A percentile compares a stretch with the other conserved stretches of the same genome.
phyloP scores from a whole-genome alignment of 225 moss, liverwort and hornwort genomes.

The Bryum argenteum region DNA sequence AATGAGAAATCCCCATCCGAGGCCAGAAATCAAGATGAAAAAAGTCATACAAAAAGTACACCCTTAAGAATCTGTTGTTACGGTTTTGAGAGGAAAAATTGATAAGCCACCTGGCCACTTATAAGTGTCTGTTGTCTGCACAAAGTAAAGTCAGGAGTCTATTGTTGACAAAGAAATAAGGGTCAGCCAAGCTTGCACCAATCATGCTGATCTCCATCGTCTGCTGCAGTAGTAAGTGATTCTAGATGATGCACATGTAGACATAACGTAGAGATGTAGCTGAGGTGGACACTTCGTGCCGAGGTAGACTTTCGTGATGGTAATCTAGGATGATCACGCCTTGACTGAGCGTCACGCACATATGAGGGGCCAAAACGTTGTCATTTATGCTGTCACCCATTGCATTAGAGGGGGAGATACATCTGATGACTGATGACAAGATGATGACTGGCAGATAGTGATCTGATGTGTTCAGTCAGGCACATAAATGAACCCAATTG shows the following conservation, averaged over 20 bases:
- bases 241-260: constrained; percentile 63
- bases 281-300: constrained; percentile 54
- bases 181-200: constrained; percentile 95
- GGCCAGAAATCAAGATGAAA: constrained; percentile 32
- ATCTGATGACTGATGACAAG: constrained; percentile 93
- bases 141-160: constrained; percentile 87
- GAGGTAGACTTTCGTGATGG: constrained; percentile 72
- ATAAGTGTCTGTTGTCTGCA: constrained; percentile 88
- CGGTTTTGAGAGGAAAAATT: constrained; percentile 54
- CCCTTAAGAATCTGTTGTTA: constrained; percentile 64
- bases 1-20: constrained; percentile 39
- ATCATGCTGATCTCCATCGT: constrained; percentile 82
- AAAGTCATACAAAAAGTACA: constrained; percentile 40
- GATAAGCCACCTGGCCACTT: constrained; percentile 97
- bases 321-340: constrained; percentile 77
- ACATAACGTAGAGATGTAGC: constrained; percentile 51
- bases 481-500: constrained; percentile 77
- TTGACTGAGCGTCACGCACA: constrained; percentile 46
- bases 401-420: constrained; percentile 63
- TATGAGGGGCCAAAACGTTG: constrained; percentile 65
- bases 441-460: constrained; percentile 86
- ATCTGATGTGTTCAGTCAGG: constrained; percentile 84
- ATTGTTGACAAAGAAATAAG: constrained; percentile 86
- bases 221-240: constrained; percentile 58
- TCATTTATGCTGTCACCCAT: constrained; percentile 73